phyloP scores from a whole-genome alignment of 2,329 filamentous ascomycete genomes.

The Xylaria sp. region DNA sequence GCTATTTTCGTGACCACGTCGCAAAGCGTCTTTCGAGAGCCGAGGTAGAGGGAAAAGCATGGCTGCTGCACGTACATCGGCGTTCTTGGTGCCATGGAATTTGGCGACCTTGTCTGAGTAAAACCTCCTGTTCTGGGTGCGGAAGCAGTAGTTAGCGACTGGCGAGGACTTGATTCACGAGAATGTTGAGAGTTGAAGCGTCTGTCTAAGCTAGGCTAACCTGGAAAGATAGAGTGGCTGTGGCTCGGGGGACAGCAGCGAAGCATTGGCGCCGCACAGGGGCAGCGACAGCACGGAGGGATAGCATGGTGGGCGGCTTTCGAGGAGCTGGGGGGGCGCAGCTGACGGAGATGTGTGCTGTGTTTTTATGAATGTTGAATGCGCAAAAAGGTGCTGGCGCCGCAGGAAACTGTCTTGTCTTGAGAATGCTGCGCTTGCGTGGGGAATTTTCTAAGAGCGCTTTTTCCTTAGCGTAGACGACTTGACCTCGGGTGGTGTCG shows the following conservation, averaged over 20 bases:
- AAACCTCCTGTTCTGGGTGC: slow-evolving; percentile 63
- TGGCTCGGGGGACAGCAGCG: slow-evolving; percentile 71
- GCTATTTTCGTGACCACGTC: slow-evolving; percentile 53
- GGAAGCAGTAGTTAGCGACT: slow-evolving; percentile 44
- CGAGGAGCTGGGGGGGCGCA: slow-evolving; percentile 1
- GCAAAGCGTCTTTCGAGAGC: slow-evolving; percentile 33
- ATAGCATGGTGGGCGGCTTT: slow-evolving; percentile 70
- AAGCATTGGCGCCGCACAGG: slow-evolving; percentile 83
- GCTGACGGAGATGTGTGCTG: slow-evolving; percentile 39
- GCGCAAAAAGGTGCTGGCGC: slow-evolving; percentile 34
- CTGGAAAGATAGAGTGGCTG: slow-evolving; percentile 63
- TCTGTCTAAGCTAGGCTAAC: slow-evolving; percentile 56
- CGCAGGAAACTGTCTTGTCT: slow-evolving; percentile 18
- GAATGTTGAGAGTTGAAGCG: not conserved
- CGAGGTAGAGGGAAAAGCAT: slow-evolving; percentile 1
- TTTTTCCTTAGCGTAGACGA: slow-evolving; percentile 35
- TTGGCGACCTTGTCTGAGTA: slow-evolving; percentile 82
- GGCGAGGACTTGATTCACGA: slow-evolving; percentile 15
- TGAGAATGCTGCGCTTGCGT: slow-evolving; percentile 30
- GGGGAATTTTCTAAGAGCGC: slow-evolving; percentile 41
- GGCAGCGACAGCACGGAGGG: slow-evolving; percentile 79
- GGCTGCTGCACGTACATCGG: slow-evolving; percentile 72
- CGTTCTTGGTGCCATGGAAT: slow-evolving; percentile 90
- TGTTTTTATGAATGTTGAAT: slow-evolving; percentile 28
- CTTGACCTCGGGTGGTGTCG: slow-evolving; percentile 47